phyloP scores from a whole-genome alignment of 192 early-diverging fungal species.

The Podila minutissima region DNA sequence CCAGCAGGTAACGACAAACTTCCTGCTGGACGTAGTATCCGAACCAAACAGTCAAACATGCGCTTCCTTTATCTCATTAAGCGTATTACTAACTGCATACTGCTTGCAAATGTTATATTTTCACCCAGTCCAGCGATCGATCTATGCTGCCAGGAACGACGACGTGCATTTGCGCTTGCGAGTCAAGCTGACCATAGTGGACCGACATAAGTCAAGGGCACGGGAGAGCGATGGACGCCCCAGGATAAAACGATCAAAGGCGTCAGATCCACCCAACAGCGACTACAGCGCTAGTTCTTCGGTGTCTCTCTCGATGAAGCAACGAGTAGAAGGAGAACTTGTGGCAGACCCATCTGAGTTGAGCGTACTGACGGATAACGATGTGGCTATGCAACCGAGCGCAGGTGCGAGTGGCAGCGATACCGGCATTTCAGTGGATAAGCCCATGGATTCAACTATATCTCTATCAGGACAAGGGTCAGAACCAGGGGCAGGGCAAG shows the following conservation, averaged over 20 bases:
- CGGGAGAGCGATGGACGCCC: not conserved
- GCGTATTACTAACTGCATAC: no score
- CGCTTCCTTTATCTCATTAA: no score
- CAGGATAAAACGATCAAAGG: not conserved
- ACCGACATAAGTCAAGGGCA: not conserved
- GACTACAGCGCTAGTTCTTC: not conserved
- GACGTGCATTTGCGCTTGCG: conserved; percentile 40
- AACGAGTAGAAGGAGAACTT: no score
- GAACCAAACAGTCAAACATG: no score
- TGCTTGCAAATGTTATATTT: no score
- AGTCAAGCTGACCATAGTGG: conserved; percentile 30
- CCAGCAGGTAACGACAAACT: conserved; percentile 25
- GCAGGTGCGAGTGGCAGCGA: not conserved
- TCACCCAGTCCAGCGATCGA: conserved; percentile 29
- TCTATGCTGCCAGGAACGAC: conserved; percentile 46
- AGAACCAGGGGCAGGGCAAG: no score
- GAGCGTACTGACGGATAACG: not conserved
- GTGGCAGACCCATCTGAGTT: not conserved
- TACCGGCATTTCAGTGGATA: not conserved
- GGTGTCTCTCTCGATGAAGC: no score
- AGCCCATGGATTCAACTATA: not conserved
- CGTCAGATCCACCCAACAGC: not conserved
- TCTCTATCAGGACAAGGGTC: not conserved
- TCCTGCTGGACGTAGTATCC: not conserved
- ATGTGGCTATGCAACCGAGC: not conserved